These are phyloP conservation scores for Penicillium hesseltinei DNA, from an alignment of 2,329 filamentous ascomycete species.

Conservation along the genomic window DNA sequence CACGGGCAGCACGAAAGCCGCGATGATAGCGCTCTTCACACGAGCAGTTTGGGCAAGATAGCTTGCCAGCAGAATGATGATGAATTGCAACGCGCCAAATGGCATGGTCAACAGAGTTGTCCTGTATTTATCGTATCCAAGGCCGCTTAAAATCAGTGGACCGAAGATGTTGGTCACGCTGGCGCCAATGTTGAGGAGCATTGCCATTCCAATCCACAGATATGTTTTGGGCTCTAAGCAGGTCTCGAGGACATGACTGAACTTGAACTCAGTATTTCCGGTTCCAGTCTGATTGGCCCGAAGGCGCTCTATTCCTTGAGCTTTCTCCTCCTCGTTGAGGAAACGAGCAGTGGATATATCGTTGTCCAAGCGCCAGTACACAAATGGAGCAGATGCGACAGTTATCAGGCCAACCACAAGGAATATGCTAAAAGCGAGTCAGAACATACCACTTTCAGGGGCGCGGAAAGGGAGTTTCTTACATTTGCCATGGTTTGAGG, in stretches of 20 bases:
- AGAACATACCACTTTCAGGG: neutral
- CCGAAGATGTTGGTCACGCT: slow-evolving; percentile 65
- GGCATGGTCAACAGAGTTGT: slow-evolving; percentile 66
- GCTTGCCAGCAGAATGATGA: slow-evolving; percentile 59
- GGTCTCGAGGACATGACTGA: slow-evolving; percentile 45
- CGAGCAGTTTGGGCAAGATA: slow-evolving; percentile 58
- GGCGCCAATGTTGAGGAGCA: slow-evolving; percentile 65
- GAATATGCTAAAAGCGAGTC: slow-evolving; percentile 49
- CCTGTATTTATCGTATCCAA: slow-evolving; percentile 59
- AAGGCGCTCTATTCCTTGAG: slow-evolving; percentile 50
- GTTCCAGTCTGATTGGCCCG: slow-evolving; percentile 52
- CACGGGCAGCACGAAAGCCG: slow-evolving; percentile 57
- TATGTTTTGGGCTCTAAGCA: slow-evolving; percentile 50
- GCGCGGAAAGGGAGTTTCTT: slow-evolving; percentile 12
- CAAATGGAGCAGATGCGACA: slow-evolving; percentile 55
- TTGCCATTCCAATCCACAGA: slow-evolving; percentile 60
- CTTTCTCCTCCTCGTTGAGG: slow-evolving; percentile 47
- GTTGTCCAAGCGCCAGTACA: slow-evolving; percentile 60
- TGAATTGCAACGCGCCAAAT: slow-evolving; percentile 61
- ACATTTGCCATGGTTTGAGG: slow-evolving; percentile 54
- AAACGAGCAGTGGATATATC: slow-evolving; percentile 55
- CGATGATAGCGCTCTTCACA: slow-evolving; percentile 58
- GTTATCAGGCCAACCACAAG: slow-evolving; percentile 62
- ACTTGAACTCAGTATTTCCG: slow-evolving; percentile 48
- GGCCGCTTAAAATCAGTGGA: slow-evolving; percentile 59